phyloP scores from a whole-genome alignment of 176 grass and related monocot species.

The Carex kokanica region DNA sequence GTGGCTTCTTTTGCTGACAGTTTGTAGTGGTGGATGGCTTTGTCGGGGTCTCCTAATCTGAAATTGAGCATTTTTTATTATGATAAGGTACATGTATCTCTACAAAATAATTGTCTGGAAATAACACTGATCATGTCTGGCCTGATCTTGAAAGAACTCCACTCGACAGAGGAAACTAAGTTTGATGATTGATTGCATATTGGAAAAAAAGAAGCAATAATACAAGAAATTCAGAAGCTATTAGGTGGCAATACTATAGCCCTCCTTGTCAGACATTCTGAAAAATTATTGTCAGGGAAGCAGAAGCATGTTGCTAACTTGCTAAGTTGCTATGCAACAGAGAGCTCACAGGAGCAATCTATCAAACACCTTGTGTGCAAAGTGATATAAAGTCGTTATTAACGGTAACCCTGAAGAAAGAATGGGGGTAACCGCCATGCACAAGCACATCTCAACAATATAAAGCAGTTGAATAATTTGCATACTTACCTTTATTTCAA shows the following conservation, averaged over 20 bases:
- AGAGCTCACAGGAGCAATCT: neutral
- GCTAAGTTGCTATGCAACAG: neutral
- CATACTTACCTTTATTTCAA: neutral
- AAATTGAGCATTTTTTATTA: neutral
- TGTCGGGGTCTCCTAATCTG: constrained; percentile 90
- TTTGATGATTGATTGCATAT: neutral
- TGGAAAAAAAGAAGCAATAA: neutral
- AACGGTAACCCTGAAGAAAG: neutral
- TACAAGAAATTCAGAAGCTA: neutral
- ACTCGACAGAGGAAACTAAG: neutral
- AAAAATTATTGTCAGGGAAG: neutral
- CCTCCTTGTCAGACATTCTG: neutral
- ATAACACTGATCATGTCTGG: neutral
- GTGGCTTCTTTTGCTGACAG: constrained; percentile 57
- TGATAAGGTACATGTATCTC: neutral
- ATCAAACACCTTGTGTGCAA: neutral
- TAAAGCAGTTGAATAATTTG: neutral
- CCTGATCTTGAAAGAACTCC: neutral
- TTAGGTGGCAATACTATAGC: neutral
- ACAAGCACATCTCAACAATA: neutral
- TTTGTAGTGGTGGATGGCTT: constrained; percentile 66
- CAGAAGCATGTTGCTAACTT: neutral
- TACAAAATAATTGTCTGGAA: neutral
- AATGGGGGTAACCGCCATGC: neutral
- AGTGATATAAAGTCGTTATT: neutral